Evolutionary conservation across 441 rosid genomes (phyloP), one percentile per base, ranked within the genome.

Genomic region (Pelargonium citronellum): DNA sequence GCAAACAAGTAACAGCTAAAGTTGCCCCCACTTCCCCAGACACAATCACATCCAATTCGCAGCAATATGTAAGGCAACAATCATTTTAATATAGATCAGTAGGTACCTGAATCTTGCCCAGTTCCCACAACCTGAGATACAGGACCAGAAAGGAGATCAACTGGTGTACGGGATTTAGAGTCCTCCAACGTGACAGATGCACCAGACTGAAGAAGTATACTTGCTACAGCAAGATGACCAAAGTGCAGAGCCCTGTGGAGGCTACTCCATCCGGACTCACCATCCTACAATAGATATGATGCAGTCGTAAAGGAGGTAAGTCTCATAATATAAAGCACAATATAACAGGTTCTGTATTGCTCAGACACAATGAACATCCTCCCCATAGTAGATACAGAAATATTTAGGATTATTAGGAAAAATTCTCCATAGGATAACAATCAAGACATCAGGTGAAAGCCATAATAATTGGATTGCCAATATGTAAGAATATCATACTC

Each of bases 241-340:
- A 95, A 95, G 79, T 95, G 96, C 74, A 92, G 83, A 75, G 99
- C 98, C 86, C 99, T 80, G 72, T 92, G 99, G 72, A 92, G 97
- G 81, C 97, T 85, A 82, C 92, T 92, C 97, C 99, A 95, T 60
- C 98, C 99, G 63, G 99, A 95, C 82, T 92, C 99, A 81, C 99
- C 99, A 84, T 95, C 99, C 99, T 92, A 84, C 79, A 81, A 80
- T 41, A 24, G 24, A 24, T 11, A 9, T 22, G 66, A 62, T 11
- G 37, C 34, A 8, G n/a, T 20, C 16, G 15, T 62, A 22, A 62
- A 62, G 0, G 24, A 6, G 15, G 22, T 9, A 9, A 10, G 7
- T 22, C 11, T 62, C 37, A 30, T 2, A 62, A 62, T 62, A 20
- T 2, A 62, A 62, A 30, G 10, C n/a, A 62, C 34, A 62, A 62